Evolutionary conservation across 192 early-diverging fungal species (phyloP).

Genomic region (Coemansia sp.): DNA sequence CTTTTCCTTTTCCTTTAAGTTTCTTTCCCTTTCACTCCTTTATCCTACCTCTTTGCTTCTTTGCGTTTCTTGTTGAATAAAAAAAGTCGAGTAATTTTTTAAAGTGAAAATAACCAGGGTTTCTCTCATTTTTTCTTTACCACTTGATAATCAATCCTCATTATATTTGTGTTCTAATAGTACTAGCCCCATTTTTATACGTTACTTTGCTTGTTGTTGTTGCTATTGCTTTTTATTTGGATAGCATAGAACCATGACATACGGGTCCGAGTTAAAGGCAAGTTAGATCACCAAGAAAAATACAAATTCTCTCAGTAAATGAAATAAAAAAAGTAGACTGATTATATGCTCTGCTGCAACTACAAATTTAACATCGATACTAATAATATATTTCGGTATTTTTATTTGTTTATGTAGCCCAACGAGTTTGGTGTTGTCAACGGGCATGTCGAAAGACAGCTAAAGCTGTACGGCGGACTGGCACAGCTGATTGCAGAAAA

Average conservation of each 20-base stretch:
- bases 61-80: too few relatives aligned
- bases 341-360: background rate
- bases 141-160: background rate
- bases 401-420: conserved; percentile 16
- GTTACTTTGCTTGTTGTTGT: background rate
- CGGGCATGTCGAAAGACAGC: conserved; percentile 44
- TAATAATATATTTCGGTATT: background rate
- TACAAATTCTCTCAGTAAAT: background rate
- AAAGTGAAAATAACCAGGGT: too few relatives aligned
- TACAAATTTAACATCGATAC: background rate
- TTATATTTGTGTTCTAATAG: background rate
- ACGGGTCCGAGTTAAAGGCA: conserved; percentile 53
- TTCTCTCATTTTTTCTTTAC: background rate
- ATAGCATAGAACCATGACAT: conserved; percentile 26
- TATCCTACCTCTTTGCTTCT: too few relatives aligned
- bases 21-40: background rate
- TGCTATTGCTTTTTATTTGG: background rate
- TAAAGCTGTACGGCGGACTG: conserved; percentile 32
- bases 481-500: conserved; percentile 41
- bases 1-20: background rate
- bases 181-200: background rate
- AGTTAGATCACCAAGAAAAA: background rate
- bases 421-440: conserved; percentile 53
- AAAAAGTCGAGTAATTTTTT: too few relatives aligned
- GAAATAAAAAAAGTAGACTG: background rate